Evolutionary conservation across 805 yeast genomes (phyloP).

Genomic region (Sugiyamaella boreocaroliniensis): DNA sequence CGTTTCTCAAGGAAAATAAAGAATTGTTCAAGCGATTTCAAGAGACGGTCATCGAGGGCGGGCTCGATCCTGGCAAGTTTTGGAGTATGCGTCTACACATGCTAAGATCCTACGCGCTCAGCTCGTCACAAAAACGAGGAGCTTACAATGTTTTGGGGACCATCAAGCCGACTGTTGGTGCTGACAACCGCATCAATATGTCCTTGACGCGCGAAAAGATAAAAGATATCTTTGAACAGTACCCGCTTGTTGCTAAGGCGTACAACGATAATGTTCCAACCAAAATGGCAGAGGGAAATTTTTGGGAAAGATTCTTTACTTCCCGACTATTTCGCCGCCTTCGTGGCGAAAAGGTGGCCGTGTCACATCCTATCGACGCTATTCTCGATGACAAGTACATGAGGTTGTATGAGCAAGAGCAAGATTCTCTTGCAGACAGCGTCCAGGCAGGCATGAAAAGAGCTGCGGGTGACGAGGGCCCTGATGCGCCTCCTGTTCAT

Average conservation of each 20-base stretch:
- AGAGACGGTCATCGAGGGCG: slow-evolving; percentile 68
- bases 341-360: slow-evolving; percentile 77
- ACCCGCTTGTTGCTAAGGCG: slow-evolving; percentile 85
- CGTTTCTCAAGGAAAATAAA: slow-evolving; percentile 62
- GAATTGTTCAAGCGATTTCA: slow-evolving; percentile 68
- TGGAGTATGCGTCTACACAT: slow-evolving; percentile 80
- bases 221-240: slow-evolving; percentile 81
- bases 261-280: slow-evolving; percentile 82
- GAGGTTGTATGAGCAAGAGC: slow-evolving; percentile 56
- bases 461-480: slow-evolving; percentile 24
- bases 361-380: slow-evolving; percentile 74
- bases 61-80: slow-evolving; percentile 73
- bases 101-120: slow-evolving; percentile 77
- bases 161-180: slow-evolving; percentile 86
- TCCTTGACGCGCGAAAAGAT: slow-evolving; percentile 87
- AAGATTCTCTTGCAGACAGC: slow-evolving; percentile 24
- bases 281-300: slow-evolving; percentile 78
- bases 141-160: slow-evolving; percentile 92
- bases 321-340: slow-evolving; percentile 81
- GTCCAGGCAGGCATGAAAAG: not conserved
- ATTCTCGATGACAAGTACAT: slow-evolving; percentile 72
- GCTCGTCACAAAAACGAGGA: slow-evolving; percentile 79
- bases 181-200: slow-evolving; percentile 90
- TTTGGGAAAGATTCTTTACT: slow-evolving; percentile 93
- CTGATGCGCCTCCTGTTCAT: not conserved